Percentiles rank a stretch among this genome's conserved stretches.
These are phyloP conservation scores for Umbelopsis isabellina DNA, from an alignment of 192 early-diverging fungal genomes.

Conservation along the genomic window DNA sequence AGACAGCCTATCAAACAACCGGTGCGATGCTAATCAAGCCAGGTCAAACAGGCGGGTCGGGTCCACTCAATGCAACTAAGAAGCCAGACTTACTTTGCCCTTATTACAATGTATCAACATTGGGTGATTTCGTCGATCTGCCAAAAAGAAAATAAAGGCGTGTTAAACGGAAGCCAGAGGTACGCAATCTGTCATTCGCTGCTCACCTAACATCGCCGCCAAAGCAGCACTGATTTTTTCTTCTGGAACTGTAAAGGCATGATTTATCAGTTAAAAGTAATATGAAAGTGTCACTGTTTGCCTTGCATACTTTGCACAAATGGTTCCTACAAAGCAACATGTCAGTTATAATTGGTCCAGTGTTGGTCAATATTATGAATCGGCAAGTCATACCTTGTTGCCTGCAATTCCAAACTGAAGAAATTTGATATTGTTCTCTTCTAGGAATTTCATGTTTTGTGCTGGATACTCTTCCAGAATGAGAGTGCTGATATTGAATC, in stretches of 20 bases:
- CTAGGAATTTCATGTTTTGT: constrained; percentile 85
- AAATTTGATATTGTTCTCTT: constrained; percentile 76
- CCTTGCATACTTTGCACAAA: constrained; percentile 64
- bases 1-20: constrained; percentile 95
- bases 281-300: background rate
- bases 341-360: background rate
- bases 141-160: constrained; percentile 13
- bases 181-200: background rate
- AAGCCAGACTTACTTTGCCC: constrained; percentile 65
- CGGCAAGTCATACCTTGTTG: constrained; percentile 73
- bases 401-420: constrained; percentile 90
- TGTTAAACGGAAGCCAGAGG: constrained; percentile 27
- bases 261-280: background rate
- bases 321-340: constrained; percentile 49
- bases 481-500: constrained; percentile 64
- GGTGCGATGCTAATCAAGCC: constrained; percentile 74
- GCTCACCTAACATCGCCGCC: constrained; percentile 53
- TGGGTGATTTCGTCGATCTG: constrained; percentile 75
- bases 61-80: background rate
- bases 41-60: background rate
- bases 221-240: constrained; percentile 62
- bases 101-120: constrained; percentile 97
- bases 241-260: constrained; percentile 51
- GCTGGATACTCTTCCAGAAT: constrained; percentile 90
- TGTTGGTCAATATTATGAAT: background rate